These are phyloP conservation scores for Poa annua DNA, from an alignment of 176 grass and related monocot species.

Conservation along the genomic window DNA sequence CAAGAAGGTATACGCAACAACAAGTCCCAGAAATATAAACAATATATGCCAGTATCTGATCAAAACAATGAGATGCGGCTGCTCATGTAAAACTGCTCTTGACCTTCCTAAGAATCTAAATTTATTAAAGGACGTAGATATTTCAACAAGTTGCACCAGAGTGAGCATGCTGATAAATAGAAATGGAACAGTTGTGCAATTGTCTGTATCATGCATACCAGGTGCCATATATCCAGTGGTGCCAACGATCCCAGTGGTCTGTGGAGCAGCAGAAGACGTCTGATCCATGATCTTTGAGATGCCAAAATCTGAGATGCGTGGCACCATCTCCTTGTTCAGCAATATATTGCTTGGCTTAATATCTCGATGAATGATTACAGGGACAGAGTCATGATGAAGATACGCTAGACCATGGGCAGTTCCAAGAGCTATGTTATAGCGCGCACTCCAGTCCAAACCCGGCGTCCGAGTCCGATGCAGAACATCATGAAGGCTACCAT, in stretches of 20 bases:
- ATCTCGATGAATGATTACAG: constrained; percentile 67
- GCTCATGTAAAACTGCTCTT: too few relatives aligned
- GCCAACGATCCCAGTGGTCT: constrained; percentile 67
- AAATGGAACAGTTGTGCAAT: background rate
- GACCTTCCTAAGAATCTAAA: background rate
- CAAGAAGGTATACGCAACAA: background rate
- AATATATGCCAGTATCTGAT: background rate
- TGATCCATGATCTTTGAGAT: constrained; percentile 24
- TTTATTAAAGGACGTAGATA: background rate
- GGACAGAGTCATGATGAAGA: constrained; percentile 70
- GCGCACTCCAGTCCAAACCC: constrained; percentile 58
- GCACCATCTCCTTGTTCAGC: constrained; percentile 69
- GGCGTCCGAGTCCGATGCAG: constrained; percentile 57
- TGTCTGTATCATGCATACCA: constrained; percentile 51
- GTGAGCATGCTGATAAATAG: background rate
- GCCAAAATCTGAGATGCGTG: constrained; percentile 90
- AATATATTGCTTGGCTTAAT: constrained; percentile 94
- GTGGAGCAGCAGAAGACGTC: constrained; percentile 46
- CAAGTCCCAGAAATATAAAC: background rate
- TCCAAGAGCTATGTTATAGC: constrained; percentile 72
- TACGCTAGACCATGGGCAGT: constrained; percentile 73
- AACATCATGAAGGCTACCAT: constrained; percentile 80
- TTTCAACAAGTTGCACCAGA: background rate
- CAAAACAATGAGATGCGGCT: too few relatives aligned
- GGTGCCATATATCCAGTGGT: constrained; percentile 84